These are phyloP conservation scores for Puccinellia tenuiflora DNA, from an alignment of 176 grass and related monocot species.

Conservation along the genomic window DNA sequence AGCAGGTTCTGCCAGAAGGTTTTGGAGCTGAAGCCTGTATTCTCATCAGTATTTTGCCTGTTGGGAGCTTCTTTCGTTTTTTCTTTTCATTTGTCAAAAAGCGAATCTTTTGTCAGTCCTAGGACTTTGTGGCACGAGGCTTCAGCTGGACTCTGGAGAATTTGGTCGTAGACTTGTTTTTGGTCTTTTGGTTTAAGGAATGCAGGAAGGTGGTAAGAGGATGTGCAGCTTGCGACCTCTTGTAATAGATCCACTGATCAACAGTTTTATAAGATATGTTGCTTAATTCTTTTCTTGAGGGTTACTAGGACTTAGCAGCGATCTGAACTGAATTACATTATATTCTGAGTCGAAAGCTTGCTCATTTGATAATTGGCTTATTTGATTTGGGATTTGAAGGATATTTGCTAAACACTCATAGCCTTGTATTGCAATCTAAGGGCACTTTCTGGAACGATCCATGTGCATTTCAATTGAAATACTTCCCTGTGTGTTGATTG, in stretches of 20 bases:
- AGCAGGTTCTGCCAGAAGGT: background rate
- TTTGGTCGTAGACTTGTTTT: background rate
- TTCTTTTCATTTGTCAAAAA: background rate
- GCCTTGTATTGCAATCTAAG: conserved; percentile 12
- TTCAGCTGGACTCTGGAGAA: conserved; percentile 2
- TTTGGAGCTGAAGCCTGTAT: background rate
- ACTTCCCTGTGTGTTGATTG: conserved; percentile 5
- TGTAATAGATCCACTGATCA: background rate
- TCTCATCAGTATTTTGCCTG: background rate
- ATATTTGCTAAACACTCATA: background rate
- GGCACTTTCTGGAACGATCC: background rate
- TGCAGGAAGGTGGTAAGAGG: background rate
- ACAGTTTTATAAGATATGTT: background rate
- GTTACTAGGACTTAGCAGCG: background rate
- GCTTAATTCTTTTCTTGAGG: background rate
- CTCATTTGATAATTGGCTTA: background rate
- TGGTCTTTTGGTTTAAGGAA: background rate
- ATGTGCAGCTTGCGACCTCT: background rate
- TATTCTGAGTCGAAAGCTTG: background rate
- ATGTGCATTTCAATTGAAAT: conserved; percentile 20
- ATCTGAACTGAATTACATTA: background rate
- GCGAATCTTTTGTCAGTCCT: background rate
- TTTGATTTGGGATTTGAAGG: background rate
- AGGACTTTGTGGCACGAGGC: background rate
- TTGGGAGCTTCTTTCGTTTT: background rate